Base-by-base conservation (phyloP, 1,284 basidiomycete species). In the Pascua sp. region DNA sequence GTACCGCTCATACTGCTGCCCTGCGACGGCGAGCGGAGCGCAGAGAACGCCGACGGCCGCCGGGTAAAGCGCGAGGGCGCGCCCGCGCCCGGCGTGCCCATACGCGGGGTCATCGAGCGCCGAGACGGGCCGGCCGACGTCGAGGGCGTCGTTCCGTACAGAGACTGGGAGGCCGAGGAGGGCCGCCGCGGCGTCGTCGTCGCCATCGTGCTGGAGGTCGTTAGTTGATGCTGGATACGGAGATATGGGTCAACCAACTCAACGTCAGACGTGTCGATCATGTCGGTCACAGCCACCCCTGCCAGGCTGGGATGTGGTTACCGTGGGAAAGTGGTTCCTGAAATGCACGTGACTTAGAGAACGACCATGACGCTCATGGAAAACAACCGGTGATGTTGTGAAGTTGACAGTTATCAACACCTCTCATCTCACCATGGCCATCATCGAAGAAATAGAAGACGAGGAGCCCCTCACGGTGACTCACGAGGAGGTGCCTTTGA, bases 391-490 rank as follows among this genome's bases (percentile, higher is more conserved):
- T 32, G 8, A 8, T 32, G 15, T 40, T 32, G 40, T 32, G 37
- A 40, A n/a, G 12, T 9, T 13, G 39, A 17, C n/a, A 40, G 39
- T 8, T 49, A n/a, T 42, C 40, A 39, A 47, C 18, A 9, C 39
- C 8, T 36, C 42, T 11, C 7, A 17, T 7, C 32, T n/a, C 42
- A 63, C 5, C 32, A 74, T 72, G 71, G 67, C 66, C 8, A 66
- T 70, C 45, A 65, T 71, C 36, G 69, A 75, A 42, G 69, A 71
- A 39, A 56, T 71, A 12, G 43, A 61, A 16, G 67, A 66, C 13
- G 59, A 54, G 41, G 52, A 54, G 57, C 40, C 67, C 32, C 60
- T 67, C 8, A 68, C 71, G 41, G 62, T 24, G 10, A 17, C 41
- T 11, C 13, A 5, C 8, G 37, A 67, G 12, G 58, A 67, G 15